These are phyloP conservation scores for Cyathus striatus DNA, from an alignment of 768 basidiomycete species.

Conservation along the genomic window DNA sequence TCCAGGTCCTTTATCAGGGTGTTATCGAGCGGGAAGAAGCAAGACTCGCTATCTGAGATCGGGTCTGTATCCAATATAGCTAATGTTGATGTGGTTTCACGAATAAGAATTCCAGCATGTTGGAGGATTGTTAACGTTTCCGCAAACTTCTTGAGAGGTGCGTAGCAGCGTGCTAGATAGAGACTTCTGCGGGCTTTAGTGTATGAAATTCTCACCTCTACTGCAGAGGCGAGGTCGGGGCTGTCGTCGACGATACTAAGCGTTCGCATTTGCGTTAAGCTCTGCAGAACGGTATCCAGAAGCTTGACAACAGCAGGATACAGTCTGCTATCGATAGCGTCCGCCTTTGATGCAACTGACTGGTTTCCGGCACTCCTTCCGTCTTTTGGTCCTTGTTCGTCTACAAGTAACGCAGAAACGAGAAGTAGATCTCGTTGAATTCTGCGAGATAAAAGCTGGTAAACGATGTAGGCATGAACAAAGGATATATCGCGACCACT, in stretches of 20 bases:
- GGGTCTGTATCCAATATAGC: slow-evolving; percentile 43
- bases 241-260: slow-evolving; percentile 86
- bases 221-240: slow-evolving; percentile 71
- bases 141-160: slow-evolving; percentile 61
- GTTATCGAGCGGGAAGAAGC: slow-evolving; percentile 51
- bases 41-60: slow-evolving; percentile 32
- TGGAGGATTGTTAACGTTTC: slow-evolving; percentile 70
- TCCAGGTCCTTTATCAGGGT: slow-evolving; percentile 50
- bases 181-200: slow-evolving; percentile 73
- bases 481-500: slow-evolving; percentile 74
- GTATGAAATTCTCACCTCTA: slow-evolving; percentile 72
- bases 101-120: slow-evolving; percentile 66
- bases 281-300: slow-evolving; percentile 82
- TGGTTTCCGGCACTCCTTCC: slow-evolving; percentile 15
- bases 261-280: slow-evolving; percentile 76
- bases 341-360: slow-evolving; percentile 20
- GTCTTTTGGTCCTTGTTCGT: slow-evolving; percentile 26
- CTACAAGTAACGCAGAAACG: slow-evolving; percentile 55
- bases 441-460: slow-evolving; percentile 81
- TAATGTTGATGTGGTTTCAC: slow-evolving; percentile 58
- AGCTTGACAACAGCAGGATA: slow-evolving; percentile 87
- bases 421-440: slow-evolving; percentile 87
- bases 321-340: slow-evolving; percentile 63
- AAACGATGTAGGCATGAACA: slow-evolving; percentile 82
- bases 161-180: slow-evolving; percentile 75